phyloP scores from a whole-genome alignment of 768 basidiomycete genomes.

The Rhodotorula graminis region DNA sequence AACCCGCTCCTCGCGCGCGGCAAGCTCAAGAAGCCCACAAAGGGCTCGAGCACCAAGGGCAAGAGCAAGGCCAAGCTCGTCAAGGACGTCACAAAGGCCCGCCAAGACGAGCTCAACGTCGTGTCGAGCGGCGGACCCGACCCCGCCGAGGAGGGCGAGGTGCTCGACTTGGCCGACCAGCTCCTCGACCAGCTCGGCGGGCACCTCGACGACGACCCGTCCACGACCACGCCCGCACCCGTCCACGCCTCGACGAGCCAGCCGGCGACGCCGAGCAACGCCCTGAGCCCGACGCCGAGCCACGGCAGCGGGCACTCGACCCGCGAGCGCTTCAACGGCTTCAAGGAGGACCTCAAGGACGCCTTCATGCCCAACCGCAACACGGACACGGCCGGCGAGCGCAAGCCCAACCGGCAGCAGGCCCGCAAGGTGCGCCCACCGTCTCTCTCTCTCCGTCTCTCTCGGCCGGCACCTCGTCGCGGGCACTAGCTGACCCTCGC shows the following conservation, averaged over 20 bases:
- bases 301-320: not conserved
- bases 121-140: not conserved
- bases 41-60: not conserved
- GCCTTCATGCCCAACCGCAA: constrained; percentile 14
- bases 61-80: constrained; percentile 8
- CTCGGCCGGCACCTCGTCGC: too few species aligned
- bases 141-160: constrained; percentile 45
- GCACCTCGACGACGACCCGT: constrained; percentile 50
- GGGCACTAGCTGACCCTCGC: not conserved
- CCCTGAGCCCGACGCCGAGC: constrained; percentile 1
- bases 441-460: too few species aligned
- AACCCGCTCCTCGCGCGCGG: constrained; percentile 37
- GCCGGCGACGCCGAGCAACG: not conserved
- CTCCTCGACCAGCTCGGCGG: constrained; percentile 68
- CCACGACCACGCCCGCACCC: constrained; percentile 53
- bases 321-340: constrained; percentile 12
- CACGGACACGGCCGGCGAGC: constrained; percentile 6
- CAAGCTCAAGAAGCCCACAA: constrained; percentile 19
- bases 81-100: constrained; percentile 28
- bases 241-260: constrained; percentile 46
- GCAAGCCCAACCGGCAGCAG: constrained; percentile 25
- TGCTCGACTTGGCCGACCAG: constrained; percentile 66
- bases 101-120: constrained; percentile 28
- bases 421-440: constrained; percentile 25
- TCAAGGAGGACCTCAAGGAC: constrained; percentile 30